Base-by-base conservation (phyloP, 2,329 filamentous ascomycete species). In the Verticillium klebahnii region DNA sequence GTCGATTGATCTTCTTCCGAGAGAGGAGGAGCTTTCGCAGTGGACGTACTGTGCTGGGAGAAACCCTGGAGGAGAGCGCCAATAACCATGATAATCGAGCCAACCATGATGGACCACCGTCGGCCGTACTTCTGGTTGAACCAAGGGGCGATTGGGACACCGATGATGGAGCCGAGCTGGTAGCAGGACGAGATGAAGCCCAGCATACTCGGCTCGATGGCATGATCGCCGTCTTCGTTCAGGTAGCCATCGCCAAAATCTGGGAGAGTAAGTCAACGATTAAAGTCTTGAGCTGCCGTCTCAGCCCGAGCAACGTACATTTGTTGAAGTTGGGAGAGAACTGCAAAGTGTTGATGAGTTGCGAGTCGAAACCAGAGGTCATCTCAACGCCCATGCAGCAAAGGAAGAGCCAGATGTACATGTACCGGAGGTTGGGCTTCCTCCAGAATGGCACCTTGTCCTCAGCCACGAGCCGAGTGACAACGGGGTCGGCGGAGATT, bases 361-460 rank as follows among this genome's bases (percentile, higher is more conserved):
- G 81, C 3, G 78, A 81, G 67, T 85, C 83, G 60, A 85, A 85
- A 0, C 83, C 82, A 3, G 80, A 83, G 0, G 83, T 85, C 63
- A 83, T 82, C 70, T 85, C 83, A 23, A 85, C 81, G 59, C 82
- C 82, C 71, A 85, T 80, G 67, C 80, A 84, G 56, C 80, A 81
- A 12, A 80, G 76, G 54, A 85, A 80, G 59, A 85, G 74, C 60
- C 79, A 70, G 3, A 85, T 67, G 67, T 85, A 86, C 60, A 86
- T 74, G 3, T 68, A 63, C 54, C 83, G 76, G 34, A 85, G 73
- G 63, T 85, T 85, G 0, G 75, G 80, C 67, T 85, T 85, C 66
- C 78, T 79, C 74, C 81, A 85, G 82, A 82, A 85, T 65, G 74
- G 74, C 23, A 66, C 65, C 65, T 70, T 71, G 60, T 73, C 71